Conservation (phyloP, 192 early-diverging fungal genomes). For the Funneliformis geosporum region DNA sequence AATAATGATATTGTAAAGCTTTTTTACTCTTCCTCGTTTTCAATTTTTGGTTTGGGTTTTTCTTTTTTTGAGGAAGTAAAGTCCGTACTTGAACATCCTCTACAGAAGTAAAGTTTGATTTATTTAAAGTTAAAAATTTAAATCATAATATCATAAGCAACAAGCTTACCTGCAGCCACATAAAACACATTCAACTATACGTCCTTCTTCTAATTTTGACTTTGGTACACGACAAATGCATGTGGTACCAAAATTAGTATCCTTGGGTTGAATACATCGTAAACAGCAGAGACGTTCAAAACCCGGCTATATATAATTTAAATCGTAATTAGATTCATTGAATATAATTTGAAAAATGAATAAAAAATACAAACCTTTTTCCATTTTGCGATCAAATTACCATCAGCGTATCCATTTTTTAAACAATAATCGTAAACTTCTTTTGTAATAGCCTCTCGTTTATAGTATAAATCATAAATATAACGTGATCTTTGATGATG, state of each 20-base stretch:
- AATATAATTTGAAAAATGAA: not conserved
- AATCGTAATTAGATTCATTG: not conserved
- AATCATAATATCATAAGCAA: not conserved
- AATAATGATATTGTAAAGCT: too few species aligned
- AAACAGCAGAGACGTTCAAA: slow-evolving; percentile 98
- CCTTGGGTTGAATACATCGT: slow-evolving; percentile 93
- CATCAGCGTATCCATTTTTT: slow-evolving; percentile 91
- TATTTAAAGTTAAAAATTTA: not conserved
- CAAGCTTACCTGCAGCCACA: slow-evolving; percentile 74
- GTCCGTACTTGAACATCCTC: slow-evolving; percentile 33
- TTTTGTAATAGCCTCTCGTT: slow-evolving; percentile 89
- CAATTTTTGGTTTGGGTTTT: not conserved
- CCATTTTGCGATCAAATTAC: slow-evolving; percentile 97
- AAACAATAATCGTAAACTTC: slow-evolving; percentile 93
- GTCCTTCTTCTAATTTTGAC: slow-evolving; percentile 85
- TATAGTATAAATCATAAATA: slow-evolving; percentile 95
- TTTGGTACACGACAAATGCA: slow-evolving; percentile 97
- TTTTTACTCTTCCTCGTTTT: not conserved
- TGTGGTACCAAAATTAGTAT: slow-evolving; percentile 96
- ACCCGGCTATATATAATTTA: slow-evolving; percentile 60
- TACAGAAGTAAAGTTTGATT: not conserved
- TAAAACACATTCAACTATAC: slow-evolving; percentile 89
- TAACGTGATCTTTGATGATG: slow-evolving; percentile 98
- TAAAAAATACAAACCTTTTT: slow-evolving; percentile 68
- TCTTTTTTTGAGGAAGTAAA: slow-evolving; percentile 27